Evolutionary conservation across 2,329 filamentous ascomycete genomes (phyloP).

Genomic region (Aspergillus sp.): DNA sequence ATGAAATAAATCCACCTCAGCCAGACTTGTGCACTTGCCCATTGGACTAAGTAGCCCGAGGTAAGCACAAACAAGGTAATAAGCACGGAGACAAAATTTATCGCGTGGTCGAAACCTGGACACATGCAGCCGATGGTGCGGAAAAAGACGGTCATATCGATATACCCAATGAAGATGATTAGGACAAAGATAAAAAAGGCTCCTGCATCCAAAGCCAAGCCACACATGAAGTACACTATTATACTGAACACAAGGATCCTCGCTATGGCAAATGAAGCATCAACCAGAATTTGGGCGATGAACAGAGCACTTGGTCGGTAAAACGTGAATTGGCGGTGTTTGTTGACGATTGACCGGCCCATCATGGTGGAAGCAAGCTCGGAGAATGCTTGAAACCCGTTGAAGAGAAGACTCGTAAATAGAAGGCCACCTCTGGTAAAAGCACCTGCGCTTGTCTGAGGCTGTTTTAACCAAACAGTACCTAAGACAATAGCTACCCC

Average conservation of each 20-base stretch:
- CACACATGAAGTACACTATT: slow-evolving; percentile 78
- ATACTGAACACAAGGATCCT: slow-evolving; percentile 72
- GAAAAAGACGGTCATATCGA: slow-evolving; percentile 76
- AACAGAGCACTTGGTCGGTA: slow-evolving; percentile 79
- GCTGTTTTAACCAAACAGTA: slow-evolving; percentile 73
- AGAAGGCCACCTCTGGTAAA: slow-evolving; percentile 81
- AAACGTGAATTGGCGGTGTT: slow-evolving; percentile 80
- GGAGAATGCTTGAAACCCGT: slow-evolving; percentile 81
- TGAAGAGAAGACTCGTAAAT: slow-evolving; percentile 78
- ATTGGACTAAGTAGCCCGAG: slow-evolving; percentile 81
- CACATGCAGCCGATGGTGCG: slow-evolving; percentile 71
- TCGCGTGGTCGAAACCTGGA: slow-evolving; percentile 80
- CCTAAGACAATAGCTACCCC: slow-evolving; percentile 76
- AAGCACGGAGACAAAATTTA: slow-evolving; percentile 75
- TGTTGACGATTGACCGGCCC: slow-evolving; percentile 75
- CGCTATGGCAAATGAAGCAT: slow-evolving; percentile 68
- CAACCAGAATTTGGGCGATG: slow-evolving; percentile 79
- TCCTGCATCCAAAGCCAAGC: slow-evolving; percentile 66
- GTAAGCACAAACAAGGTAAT: slow-evolving; percentile 82
- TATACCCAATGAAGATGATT: slow-evolving; percentile 66
- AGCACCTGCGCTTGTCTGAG: slow-evolving; percentile 63
- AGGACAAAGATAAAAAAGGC: slow-evolving; percentile 78
- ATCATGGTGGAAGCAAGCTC: slow-evolving; percentile 75
- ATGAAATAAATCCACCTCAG: slow-evolving; percentile 78
- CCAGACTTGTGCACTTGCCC: slow-evolving; percentile 71